Evolutionary conservation across 768 basidiomycete genomes (phyloP), one percentile per base, ranked within the genome.

Genomic region (Mycena leptocephala): DNA sequence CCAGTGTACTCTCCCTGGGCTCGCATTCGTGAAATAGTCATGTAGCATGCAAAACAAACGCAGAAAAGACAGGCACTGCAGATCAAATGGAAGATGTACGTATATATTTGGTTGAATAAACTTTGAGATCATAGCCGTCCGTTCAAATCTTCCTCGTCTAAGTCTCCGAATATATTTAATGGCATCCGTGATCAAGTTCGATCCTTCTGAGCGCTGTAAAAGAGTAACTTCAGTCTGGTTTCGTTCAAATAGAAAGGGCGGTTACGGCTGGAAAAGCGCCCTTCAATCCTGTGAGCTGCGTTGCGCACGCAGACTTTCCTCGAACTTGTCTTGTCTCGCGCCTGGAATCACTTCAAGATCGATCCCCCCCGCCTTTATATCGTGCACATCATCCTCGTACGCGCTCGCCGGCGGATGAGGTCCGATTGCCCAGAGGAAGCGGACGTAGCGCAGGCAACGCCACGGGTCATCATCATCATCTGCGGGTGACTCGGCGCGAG

Each of bases 241-340:
- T 61, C 59, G 33, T 61, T 37, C 33, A 61, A 61, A 10, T 35
- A 22, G 59, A 61, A 58, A 35, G 56, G 56, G 32, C 56, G 56
- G 56, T 58, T 58, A 35, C 37, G 20, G 59, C 37, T 35, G 18
- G 37, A 61, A 61, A 22, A 5, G 43, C 43, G 20, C 32, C 33
- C 59, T 37, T 35, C 22, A 35, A 35, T 61, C 56, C 56, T 58
- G 56, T 16, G 59, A 61, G 59, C 37, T 61, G 59, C 59, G 35
- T 61, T 61, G 59, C 30, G 56, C 56, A 63, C 61, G 61, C 62
- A 63, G 62, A 63, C 62, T 43, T 41, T 63, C 26, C 62, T 63
- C 26, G 62, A 63, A 63, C n/a, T 63, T 28, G 62, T 63, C 62
- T 63, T 7, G 24, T 8, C 62, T 63, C 62, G 41, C 62, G 26